Conservation (phyloP, 495 filamentous ascomycete species). For the Usnea hakonensis region DNA sequence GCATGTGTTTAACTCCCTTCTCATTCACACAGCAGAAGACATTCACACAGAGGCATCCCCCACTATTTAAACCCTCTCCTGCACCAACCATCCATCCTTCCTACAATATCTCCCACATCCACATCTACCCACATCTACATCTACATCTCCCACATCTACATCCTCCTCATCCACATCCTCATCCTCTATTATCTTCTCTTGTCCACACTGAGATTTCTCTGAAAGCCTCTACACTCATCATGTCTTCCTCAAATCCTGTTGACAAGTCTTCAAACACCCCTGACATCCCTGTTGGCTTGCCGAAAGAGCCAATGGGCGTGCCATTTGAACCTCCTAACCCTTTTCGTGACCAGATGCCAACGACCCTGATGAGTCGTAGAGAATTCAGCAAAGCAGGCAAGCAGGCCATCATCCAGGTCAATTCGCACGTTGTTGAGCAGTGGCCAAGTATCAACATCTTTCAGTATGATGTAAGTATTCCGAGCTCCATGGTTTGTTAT, state of each 20-base stretch:
- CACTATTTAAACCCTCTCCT: constrained; percentile 3
- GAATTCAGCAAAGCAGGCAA: constrained; percentile 52
- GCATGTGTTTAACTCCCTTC: background rate
- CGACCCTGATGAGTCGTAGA: constrained; percentile 35
- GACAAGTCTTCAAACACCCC: constrained; percentile 3
- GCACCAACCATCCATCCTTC: background rate
- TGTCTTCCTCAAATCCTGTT: background rate
- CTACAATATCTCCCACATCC: constrained; percentile 1
- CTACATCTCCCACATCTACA: background rate
- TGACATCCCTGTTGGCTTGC: background rate
- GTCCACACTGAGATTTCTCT: background rate
- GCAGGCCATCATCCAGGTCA: constrained; percentile 52
- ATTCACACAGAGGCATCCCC: background rate
- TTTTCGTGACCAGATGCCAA: constrained; percentile 24
- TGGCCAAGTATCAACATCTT: constrained; percentile 50
- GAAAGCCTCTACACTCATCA: background rate
- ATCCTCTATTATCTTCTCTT: background rate
- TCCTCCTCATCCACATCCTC: background rate
- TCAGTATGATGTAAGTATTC: constrained; percentile 76
- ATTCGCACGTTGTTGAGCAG: constrained; percentile 60
- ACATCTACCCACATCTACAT: background rate
- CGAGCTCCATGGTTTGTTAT: no score
- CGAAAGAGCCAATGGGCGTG: background rate
- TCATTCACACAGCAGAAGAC: background rate
- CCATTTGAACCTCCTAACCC: constrained; percentile 1